Percentiles rank a stretch among this genome's conserved stretches.
Conservation (phyloP, 1,284 basidiomycete species). For the Melampsora medusae region DNA sequence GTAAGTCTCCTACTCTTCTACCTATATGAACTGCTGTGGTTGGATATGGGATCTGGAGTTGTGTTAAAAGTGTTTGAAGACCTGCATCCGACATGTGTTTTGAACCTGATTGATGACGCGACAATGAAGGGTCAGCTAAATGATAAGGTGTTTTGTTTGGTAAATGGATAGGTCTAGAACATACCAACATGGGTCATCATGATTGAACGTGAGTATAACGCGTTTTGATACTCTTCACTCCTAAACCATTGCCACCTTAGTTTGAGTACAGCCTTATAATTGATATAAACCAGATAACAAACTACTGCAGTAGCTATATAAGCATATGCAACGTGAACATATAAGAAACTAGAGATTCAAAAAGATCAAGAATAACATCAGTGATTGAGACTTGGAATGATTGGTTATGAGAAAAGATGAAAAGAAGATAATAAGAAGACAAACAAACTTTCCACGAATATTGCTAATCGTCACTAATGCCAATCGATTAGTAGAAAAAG, state of each 20-base stretch:
- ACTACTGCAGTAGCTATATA: slow-evolving; percentile 27
- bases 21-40: slow-evolving; percentile 80
- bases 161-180: not conserved
- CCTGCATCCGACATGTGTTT: slow-evolving; percentile 74
- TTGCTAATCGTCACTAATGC: slow-evolving; percentile 48
- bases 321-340: slow-evolving; percentile 43
- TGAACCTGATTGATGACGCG: slow-evolving; percentile 49
- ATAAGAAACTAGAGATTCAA: not conserved
- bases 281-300: slow-evolving; percentile 37
- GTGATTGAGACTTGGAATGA: slow-evolving; percentile 70
- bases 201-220: slow-evolving; percentile 75
- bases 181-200: slow-evolving; percentile 53
- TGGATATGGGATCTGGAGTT: slow-evolving; percentile 73
- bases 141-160: not conserved
- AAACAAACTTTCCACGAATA: slow-evolving; percentile 64
- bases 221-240: slow-evolving; percentile 70
- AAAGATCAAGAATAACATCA: not conserved
- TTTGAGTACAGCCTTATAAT: slow-evolving; percentile 62
- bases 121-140: not conserved
- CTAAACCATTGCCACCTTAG: slow-evolving; percentile 71
- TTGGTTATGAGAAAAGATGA: no score
- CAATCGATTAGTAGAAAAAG: slow-evolving; percentile 43
- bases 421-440: slow-evolving; percentile 74
- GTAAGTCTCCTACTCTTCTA: slow-evolving; percentile 69
- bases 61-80: slow-evolving; percentile 68